These are phyloP conservation scores for Fusarium gaditjirri DNA, from an alignment of 2,329 filamentous ascomycete species.

Conservation along the genomic window DNA sequence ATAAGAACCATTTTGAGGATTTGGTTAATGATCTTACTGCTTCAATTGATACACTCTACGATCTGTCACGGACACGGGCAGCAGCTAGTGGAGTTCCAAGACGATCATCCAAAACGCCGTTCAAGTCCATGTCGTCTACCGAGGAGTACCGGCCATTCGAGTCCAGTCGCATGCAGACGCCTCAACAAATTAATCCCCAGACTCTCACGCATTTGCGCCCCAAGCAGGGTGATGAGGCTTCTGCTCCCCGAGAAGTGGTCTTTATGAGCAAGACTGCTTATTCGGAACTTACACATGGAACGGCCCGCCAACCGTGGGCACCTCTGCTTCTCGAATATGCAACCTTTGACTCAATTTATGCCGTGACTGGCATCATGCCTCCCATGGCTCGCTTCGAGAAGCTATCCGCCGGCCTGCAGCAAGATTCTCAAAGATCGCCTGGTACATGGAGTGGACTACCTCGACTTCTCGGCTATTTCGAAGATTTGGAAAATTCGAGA, in stretches of 20 bases:
- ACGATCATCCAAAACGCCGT: conserved; percentile 46
- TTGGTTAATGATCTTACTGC: conserved; percentile 78
- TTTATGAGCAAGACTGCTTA: conserved; percentile 63
- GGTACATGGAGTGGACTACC: conserved; percentile 71
- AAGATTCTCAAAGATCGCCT: conserved; percentile 61
- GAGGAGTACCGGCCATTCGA: conserved; percentile 65
- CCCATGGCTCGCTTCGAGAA: conserved; percentile 73
- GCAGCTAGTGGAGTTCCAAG: conserved; percentile 55
- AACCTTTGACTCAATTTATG: conserved; percentile 70
- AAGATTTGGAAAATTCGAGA: conserved; percentile 75
- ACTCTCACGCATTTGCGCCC: conserved; percentile 61
- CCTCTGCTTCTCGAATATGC: conserved; percentile 79
- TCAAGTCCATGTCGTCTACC: conserved; percentile 50
- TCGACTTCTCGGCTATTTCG: conserved; percentile 75
- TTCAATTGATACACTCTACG: conserved; percentile 83
- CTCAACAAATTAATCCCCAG: conserved; percentile 67
- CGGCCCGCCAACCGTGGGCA: conserved; percentile 58
- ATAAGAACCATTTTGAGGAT: conserved; percentile 79
- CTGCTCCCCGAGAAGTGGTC: conserved; percentile 58
- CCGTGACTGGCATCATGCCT: conserved; percentile 70
- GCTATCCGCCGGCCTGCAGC: conserved; percentile 67
- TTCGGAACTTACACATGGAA: conserved; percentile 57
- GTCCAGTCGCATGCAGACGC: conserved; percentile 69
- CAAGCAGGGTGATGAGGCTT: conserved; percentile 51
- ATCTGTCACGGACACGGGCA: conserved; percentile 74